Conservation (phyloP, 163 green algal genomes). For the Scenedesmus sp. region DNA sequence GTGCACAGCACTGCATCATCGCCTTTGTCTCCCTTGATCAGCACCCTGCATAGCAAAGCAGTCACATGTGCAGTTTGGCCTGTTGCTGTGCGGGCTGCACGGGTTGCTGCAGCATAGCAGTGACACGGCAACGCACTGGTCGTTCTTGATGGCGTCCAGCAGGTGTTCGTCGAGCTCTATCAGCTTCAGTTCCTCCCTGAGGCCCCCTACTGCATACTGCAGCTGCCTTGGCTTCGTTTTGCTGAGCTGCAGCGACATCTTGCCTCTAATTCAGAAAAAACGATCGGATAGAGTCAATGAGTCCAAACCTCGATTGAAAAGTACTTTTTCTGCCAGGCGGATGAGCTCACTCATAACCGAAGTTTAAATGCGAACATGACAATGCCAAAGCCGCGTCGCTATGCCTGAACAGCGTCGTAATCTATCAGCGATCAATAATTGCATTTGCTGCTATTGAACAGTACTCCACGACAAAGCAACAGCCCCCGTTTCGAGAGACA, state of each 20-base stretch:
- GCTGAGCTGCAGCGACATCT: constrained; percentile 51
- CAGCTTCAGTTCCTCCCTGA: constrained; percentile 68
- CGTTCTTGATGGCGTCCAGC: constrained; percentile 63
- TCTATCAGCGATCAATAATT: too few relatives aligned
- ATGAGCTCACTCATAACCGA: too few relatives aligned
- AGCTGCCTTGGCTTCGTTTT: constrained; percentile 43
- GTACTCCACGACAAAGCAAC: too few relatives aligned
- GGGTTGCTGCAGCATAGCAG: not conserved
- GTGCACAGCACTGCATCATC: constrained; percentile 83
- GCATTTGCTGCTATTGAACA: too few relatives aligned
- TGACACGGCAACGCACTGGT: constrained; percentile 56
- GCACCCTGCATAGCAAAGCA: constrained; percentile 58
- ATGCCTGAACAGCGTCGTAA: too few relatives aligned
- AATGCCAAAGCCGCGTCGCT: too few relatives aligned
- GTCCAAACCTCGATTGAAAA: too few relatives aligned
- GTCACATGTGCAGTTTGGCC: not conserved
- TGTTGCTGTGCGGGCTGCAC: not conserved
- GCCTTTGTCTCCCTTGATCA: constrained; percentile 72
- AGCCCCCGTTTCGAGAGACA: too few relatives aligned
- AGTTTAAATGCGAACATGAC: too few relatives aligned
- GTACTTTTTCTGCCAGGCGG: too few relatives aligned
- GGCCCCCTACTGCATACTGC: constrained; percentile 41
- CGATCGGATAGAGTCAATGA: too few relatives aligned
- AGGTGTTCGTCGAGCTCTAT: constrained; percentile 73
- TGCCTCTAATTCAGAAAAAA: not conserved